phyloP scores from a whole-genome alignment of 352 stramenopile species.

The Peronospora destructor region DNA sequence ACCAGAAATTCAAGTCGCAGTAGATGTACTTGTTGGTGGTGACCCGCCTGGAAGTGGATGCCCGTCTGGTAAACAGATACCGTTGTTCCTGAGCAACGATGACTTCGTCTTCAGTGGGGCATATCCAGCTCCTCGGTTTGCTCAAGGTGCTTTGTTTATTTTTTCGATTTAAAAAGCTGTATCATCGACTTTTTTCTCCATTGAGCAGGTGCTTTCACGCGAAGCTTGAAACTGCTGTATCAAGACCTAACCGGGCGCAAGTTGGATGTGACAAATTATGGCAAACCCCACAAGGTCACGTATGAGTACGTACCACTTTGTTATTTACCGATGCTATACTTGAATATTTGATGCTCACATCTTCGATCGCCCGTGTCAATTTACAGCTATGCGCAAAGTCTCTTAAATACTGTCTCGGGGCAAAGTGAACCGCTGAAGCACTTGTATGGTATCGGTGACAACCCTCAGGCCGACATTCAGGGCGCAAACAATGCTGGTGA shows the following conservation, averaged over 20 bases:
- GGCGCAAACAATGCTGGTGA: constrained; percentile 79
- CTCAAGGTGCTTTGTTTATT: constrained; percentile 41
- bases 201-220: constrained; percentile 57
- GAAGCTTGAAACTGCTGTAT: constrained; percentile 66
- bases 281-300: constrained; percentile 78
- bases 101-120: constrained; percentile 84
- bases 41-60: constrained; percentile 57
- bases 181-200: neutral
- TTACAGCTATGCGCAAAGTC: constrained; percentile 55
- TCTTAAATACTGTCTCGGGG: constrained; percentile 53
- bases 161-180: neutral
- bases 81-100: constrained; percentile 80
- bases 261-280: constrained; percentile 72
- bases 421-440: constrained; percentile 34
- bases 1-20: constrained; percentile 80
- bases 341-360: neutral
- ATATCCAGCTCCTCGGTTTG: constrained; percentile 79
- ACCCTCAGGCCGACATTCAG: constrained; percentile 81
- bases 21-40: constrained; percentile 85
- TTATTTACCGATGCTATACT: neutral
- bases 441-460: constrained; percentile 88
- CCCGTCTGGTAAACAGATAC: constrained; percentile 50
- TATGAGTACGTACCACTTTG: constrained; percentile 56
- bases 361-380: neutral
- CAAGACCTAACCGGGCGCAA: constrained; percentile 55